A percentile compares a stretch with the other conserved stretches of the same genome.
phyloP scores from a whole-genome alignment of 2,329 filamentous ascomycete genomes.

The Neocatenulostroma microsporum region DNA sequence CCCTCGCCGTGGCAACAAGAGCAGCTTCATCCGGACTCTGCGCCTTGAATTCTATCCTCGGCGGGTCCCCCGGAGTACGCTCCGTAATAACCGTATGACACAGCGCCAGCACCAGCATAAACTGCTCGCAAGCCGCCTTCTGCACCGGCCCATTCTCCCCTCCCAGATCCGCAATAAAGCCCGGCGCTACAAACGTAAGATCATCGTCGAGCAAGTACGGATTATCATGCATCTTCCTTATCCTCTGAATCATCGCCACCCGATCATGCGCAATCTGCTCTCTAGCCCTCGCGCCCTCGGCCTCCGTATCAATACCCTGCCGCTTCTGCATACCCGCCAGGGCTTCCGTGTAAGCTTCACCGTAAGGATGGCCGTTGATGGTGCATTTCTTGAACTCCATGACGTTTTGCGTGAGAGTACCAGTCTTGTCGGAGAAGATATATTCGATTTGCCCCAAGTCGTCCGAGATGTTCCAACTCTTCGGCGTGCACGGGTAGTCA shows the following conservation, averaged over 20 bases:
- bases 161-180: conserved; percentile 75
- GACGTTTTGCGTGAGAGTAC: conserved; percentile 82
- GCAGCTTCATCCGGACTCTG: conserved; percentile 96
- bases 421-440: conserved; percentile 94
- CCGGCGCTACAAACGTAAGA: conserved; percentile 83
- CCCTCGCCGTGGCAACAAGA: conserved; percentile 84
- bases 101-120: conserved; percentile 92
- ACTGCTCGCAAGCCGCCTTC: conserved; percentile 68
- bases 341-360: conserved; percentile 95
- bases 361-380: conserved; percentile 91
- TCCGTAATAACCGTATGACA: conserved; percentile 96
- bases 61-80: conserved; percentile 77
- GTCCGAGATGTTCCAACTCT: conserved; percentile 98
- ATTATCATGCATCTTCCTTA: conserved; percentile 76
- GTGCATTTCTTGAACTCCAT: conserved; percentile 99
- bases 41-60: conserved; percentile 88
- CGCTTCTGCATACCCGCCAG: conserved; percentile 94
- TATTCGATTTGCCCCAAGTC: conserved; percentile 98
- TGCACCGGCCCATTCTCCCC: conserved; percentile 72
- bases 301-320: conserved; percentile 76
- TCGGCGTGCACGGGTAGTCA: conserved; percentile 91
- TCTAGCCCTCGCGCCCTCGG: conserved; percentile 63
- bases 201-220: conserved; percentile 85
- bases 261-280: conserved; percentile 75
- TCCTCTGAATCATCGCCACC: conserved; percentile 59